Base-by-base conservation (phyloP, 2,329 filamentous ascomycete species). In the Botrytis pseudocinerea region DNA sequence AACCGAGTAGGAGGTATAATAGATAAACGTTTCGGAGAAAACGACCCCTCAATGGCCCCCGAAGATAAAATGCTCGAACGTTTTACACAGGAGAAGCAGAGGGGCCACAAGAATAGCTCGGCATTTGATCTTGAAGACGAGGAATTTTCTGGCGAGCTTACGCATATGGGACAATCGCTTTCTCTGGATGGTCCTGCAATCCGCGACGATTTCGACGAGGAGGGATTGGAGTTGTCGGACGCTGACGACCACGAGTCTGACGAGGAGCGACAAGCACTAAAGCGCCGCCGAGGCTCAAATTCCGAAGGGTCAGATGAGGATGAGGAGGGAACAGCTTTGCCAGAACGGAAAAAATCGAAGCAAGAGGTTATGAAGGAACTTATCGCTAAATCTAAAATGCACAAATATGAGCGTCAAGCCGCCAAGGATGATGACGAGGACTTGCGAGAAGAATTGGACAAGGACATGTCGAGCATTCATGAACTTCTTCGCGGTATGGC, bases 331-430 rank as follows among this genome's bases (percentile, higher is more conserved):
- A 85, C 84, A 8, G 86, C 86, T 32, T 84, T 91, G 75, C 94
- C 94, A 0, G 92, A 95, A 78, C 88, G 92, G 74, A 98, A 97
- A 82, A 99, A 98, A 85, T 91, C 91, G 4, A 98, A 98, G 83
- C 93, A 96, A 71, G 96, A 99, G 82, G 93, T 99, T 68, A 98
- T 98, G 93, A 92, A 97, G 79, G 97, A 99, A 82, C 88, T 99
- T 75, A 98, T 99, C 77, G 93, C 95, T 74, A 99, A 99, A 83
- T 98, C 95, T 1, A 99, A 99, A 81, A 87, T 93, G 75, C 89
- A 98, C 87, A 98, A 97, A 83, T 95, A 95, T 80, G 95, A 98
- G 83, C 90, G 96, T 59, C 96, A 99, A 82, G 91, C 93, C 74
- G 90, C 90, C 42, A 98, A 97, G 80, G 96, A 98, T 75, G 94